These are phyloP conservation scores for Diaporthe helianthi DNA, from an alignment of 2,329 filamentous ascomycete species.

Conservation along the genomic window DNA sequence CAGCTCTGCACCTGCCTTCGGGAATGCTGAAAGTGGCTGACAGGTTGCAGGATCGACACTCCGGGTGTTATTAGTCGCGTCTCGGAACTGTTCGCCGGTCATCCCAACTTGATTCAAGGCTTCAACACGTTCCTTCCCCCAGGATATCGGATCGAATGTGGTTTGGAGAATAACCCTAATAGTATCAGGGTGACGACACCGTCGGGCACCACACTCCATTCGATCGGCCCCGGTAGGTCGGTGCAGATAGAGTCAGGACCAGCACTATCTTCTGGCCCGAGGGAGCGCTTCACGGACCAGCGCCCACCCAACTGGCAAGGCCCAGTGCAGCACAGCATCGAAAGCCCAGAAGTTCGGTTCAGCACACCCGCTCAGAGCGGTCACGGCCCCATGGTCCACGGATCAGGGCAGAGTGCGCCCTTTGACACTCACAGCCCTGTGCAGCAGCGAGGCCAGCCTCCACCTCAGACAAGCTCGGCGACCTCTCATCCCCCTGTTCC, in stretches of 20 bases:
- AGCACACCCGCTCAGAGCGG: slow-evolving; percentile 63
- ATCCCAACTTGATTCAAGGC: slow-evolving; percentile 93
- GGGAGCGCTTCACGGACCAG: slow-evolving; percentile 55
- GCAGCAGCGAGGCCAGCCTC: slow-evolving; percentile 43
- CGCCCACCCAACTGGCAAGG: slow-evolving; percentile 60
- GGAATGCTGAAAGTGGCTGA: slow-evolving; percentile 32
- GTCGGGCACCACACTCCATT: slow-evolving; percentile 94
- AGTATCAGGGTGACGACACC: slow-evolving; percentile 96
- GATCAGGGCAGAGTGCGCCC: slow-evolving; percentile 40
- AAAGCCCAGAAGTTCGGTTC: slow-evolving; percentile 69
- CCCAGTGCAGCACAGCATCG: slow-evolving; percentile 63
- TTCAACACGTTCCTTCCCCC: slow-evolving; percentile 98
- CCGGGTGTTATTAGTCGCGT: slow-evolving; percentile 97
- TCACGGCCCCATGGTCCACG: slow-evolving; percentile 55
- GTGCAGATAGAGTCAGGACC: slow-evolving; percentile 52
- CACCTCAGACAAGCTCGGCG: slow-evolving; percentile 45
- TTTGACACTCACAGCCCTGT: slow-evolving; percentile 43
- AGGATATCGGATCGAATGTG: slow-evolving; percentile 96
- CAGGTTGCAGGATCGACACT: slow-evolving; percentile 78
- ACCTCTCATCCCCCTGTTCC: slow-evolving; percentile 53
- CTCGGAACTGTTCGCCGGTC: slow-evolving; percentile 92
- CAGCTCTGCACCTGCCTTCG: slow-evolving; percentile 1
- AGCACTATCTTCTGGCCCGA: slow-evolving; percentile 46
- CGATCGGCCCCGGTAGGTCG: slow-evolving; percentile 68
- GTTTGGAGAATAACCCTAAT: slow-evolving; percentile 90